Evolutionary conservation across 2,329 filamentous ascomycete genomes (phyloP), one percentile per base, ranked within the genome.

Genomic region (Talaromyces sp.): DNA sequence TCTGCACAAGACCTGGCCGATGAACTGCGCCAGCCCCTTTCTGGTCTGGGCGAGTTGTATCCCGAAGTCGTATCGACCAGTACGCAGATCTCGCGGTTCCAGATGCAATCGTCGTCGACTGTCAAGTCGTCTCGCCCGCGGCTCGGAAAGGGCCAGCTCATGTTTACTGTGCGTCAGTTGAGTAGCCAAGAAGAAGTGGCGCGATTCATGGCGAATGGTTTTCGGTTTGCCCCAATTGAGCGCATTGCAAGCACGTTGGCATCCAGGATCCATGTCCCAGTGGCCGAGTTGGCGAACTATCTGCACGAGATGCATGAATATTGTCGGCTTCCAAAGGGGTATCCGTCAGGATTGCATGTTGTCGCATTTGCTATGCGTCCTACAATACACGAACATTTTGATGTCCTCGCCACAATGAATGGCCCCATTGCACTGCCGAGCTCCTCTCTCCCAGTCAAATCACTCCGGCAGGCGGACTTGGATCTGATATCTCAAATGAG

Each of bases 31-130:
- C 83, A 84, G 49, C 81, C 83, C 3, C 75, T 93, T 1, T 80
- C 83, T 7, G 80, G 86, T 4, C 75, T 89, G 8, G 91, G 91
- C 5, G 79, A 85, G 10, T 78, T 95, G 1, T 93, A 89, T 77
- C 89, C 93, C 64, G 86, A 91, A 65, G 88, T 95, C 7, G 75
- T 93, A 24, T 80, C 83, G 1, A 93, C 90, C 0, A 89, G 84
- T 6, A 71, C 72, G 0, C 69, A 72, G 2, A 64, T 70, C 3
- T 75, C 70, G 4, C 66, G 68, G 43, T 61, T 71, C 46, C 54
- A 58, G 50, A 9, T 50, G 13, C 49, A 38, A 19, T 55, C 50
- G 6, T 68, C 67, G 32, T 63, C 63, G 1, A 68, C 68, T 2
- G 17, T 13, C 69, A 70, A 64, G 69, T 67, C 55, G 68, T 70